A percentile compares a stretch with the other conserved stretches of the same genome.
Evolutionary conservation across 2,329 filamentous ascomycete genomes (phyloP).

Genomic region (Pseudogymnoascus sp.): DNA sequence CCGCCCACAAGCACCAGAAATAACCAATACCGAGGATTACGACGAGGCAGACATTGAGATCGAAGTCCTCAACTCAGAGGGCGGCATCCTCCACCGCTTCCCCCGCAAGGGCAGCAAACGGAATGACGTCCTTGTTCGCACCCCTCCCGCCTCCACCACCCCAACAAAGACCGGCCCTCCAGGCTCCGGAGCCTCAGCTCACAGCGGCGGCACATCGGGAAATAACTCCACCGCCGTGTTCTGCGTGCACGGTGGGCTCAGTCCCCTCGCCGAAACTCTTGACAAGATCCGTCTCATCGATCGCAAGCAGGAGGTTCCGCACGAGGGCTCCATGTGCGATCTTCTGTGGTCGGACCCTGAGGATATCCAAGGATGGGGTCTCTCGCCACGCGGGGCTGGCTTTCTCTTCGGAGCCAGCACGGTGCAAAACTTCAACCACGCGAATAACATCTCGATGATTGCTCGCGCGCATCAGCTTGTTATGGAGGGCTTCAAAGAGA

Average conservation of each 20-base stretch:
- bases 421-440: conserved; percentile 90
- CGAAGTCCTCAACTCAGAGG: conserved; percentile 81
- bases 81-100: conserved; percentile 68
- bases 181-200: conserved; percentile 69
- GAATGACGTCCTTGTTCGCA: conserved; percentile 28
- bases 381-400: conserved; percentile 87
- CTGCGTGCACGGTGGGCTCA: conserved; percentile 93
- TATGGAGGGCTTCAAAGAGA: conserved; percentile 99
- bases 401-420: conserved; percentile 96
- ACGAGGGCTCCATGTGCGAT: conserved; percentile 98
- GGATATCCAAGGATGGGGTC: conserved; percentile 93
- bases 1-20: conserved; percentile 27
- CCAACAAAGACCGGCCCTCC: conserved; percentile 59
- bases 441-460: conserved; percentile 85
- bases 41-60: conserved; percentile 87
- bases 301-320: conserved; percentile 95
- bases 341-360: conserved; percentile 96
- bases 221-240: conserved; percentile 79
- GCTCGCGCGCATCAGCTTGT: conserved; percentile 94
- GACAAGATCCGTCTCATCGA: conserved; percentile 94
- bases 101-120: conserved; percentile 38
- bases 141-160: conserved; percentile 33
- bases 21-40: conserved; percentile 38
- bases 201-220: conserved; percentile 53
- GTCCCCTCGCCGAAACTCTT: conserved; percentile 89